phyloP scores from a whole-genome alignment of 192 early-diverging fungal species.

The Chytriomyces sp. region DNA sequence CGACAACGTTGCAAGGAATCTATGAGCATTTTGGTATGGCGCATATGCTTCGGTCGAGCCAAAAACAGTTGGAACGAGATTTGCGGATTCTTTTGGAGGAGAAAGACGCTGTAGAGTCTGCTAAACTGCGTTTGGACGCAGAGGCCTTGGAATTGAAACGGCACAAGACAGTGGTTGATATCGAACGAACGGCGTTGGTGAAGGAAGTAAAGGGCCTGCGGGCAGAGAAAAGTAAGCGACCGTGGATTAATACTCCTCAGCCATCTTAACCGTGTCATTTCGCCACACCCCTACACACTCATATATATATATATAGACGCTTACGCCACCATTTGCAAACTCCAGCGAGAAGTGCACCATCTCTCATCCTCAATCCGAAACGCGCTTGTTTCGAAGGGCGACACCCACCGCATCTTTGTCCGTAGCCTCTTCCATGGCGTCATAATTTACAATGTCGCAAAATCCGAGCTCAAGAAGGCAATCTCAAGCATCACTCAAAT shows the following conservation, averaged over 20 bases:
- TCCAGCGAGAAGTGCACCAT: background rate
- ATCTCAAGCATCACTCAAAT: background rate
- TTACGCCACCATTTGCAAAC: background rate
- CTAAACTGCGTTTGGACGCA: too few relatives aligned
- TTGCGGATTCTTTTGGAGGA: too few relatives aligned
- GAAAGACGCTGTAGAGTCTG: too few relatives aligned
- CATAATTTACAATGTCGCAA: background rate
- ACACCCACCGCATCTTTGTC: background rate
- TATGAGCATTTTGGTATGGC: too few relatives aligned
- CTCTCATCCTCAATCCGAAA: background rate
- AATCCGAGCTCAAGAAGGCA: background rate
- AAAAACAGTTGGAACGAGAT: too few relatives aligned
- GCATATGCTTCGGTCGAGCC: too few relatives aligned
- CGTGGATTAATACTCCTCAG: conserved; percentile 6
- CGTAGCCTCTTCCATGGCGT: conserved; percentile 13
- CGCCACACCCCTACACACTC: background rate
- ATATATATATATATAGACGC: background rate
- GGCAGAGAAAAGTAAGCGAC: conserved; percentile 23
- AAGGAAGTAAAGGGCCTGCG: conserved; percentile 35
- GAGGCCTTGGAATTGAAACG: conserved; percentile 18
- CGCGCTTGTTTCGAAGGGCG: background rate
- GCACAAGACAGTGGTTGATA: conserved; percentile 39
- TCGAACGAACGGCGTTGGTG: conserved; percentile 39
- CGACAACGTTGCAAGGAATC: too few relatives aligned
- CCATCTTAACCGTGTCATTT: background rate